Evolutionary conservation across 306 rosid species (phyloP), one percentile per base, ranked within the genome.

Genomic region (Alnus rubra): DNA sequence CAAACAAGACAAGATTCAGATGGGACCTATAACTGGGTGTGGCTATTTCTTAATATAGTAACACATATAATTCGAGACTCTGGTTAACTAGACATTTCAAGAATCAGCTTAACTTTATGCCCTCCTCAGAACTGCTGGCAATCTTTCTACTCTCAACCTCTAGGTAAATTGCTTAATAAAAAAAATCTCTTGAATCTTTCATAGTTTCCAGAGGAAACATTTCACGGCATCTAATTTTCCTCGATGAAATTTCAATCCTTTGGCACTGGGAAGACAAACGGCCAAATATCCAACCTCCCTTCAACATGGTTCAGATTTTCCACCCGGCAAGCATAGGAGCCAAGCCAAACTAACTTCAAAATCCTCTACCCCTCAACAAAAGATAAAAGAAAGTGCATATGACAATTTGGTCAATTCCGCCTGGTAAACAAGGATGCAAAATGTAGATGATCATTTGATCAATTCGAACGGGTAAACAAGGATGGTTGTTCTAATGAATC

Each of bases 341-440:
- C 30, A 39, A 37, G 3, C 71, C 49, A 42, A 67, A 67, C 72
- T 44, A 39, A 67, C 72, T 37, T 64, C 72, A 67, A 67, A 67
- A 59, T 67, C 15, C 72, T 9, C 51, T 7, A 16, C 14, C 39
- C 30, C 50, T 67, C 16, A 18, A 67, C n/a, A 14, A 42, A 67
- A 67, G 9, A 67, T 18, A 67, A 18, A 18, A 67, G 50, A 42
- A 67, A 39, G 9, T 18, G 12, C 42, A 67, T 3, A 18, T 67
- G 72, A 42, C 51, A 30, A 39, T 67, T 18, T n/a, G 50, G 72
- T 42, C 15, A 67, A 18, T 67, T 67, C 72, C 30, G 8, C 14
- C 5, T 2, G 18, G 50, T 16, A 28, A 62, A 62, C 64, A 64
- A 67, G 19, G 13, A 67, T 7, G 14, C 7, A 39, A 1, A 18